A percentile compares a stretch with the other conserved stretches of the same genome.
Evolutionary conservation across 2,329 filamentous ascomycete species (phyloP).

Genomic region (Colletotrichum tropicicola): DNA sequence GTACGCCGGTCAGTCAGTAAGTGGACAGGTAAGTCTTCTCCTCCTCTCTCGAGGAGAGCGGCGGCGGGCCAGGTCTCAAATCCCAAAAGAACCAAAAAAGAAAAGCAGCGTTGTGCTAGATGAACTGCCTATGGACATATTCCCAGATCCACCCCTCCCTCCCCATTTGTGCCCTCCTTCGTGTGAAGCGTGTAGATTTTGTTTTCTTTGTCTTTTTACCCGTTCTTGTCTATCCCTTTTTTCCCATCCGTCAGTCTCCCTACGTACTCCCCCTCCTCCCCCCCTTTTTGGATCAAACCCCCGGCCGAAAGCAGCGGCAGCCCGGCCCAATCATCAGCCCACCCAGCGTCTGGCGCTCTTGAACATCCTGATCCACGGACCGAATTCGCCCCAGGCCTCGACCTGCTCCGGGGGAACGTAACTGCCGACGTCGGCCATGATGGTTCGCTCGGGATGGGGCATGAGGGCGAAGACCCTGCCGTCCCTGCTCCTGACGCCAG

Average conservation of each 20-base stretch:
- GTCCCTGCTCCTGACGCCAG: conserved; percentile 79
- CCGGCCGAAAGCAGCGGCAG: neutral
- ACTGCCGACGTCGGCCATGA: conserved; percentile 80
- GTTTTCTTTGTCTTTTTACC: neutral
- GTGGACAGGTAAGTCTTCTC: too few relatives aligned
- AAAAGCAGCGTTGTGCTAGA: neutral
- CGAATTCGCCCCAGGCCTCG: conserved; percentile 80
- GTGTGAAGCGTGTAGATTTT: neutral
- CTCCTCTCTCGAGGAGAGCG: too few relatives aligned
- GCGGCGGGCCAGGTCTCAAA: too few relatives aligned
- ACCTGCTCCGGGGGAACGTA: conserved; percentile 69
- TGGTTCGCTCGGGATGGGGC: conserved; percentile 93
- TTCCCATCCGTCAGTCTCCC: neutral
- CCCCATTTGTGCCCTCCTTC: too few relatives aligned
- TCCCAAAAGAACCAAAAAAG: too few relatives aligned
- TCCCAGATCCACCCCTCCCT: neutral
- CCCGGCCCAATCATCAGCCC: conserved; percentile 51
- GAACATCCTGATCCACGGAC: conserved; percentile 88
- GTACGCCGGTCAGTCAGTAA: too few relatives aligned
- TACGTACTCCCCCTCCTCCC: neutral
- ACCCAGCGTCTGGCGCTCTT: conserved; percentile 90
- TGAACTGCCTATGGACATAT: neutral
- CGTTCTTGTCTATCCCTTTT: neutral
- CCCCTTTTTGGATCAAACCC: neutral
- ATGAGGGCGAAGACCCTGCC: conserved; percentile 88